A percentile compares a stretch with the other conserved stretches of the same genome.
Evolutionary conservation across 2,329 filamentous ascomycete species (phyloP).

Genomic region (Penicillium olsonii): DNA sequence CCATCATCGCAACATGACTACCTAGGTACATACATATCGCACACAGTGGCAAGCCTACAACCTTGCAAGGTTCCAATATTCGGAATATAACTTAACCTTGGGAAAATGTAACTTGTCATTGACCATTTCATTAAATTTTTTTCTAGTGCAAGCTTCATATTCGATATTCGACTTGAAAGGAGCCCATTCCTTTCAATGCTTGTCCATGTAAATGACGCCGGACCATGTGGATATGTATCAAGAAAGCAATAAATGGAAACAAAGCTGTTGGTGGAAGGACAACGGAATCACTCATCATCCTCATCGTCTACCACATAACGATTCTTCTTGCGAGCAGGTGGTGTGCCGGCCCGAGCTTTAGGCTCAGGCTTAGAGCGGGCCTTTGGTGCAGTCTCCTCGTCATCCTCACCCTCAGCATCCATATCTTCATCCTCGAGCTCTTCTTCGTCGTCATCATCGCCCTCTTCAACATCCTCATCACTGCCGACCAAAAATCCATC

Average conservation of each 20-base stretch:
- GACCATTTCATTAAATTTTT: slow-evolving; percentile 24
- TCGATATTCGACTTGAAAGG: background rate
- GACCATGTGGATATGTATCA: slow-evolving; percentile 14
- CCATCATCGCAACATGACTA: background rate
- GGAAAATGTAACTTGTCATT: slow-evolving; percentile 8
- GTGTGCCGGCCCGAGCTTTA: slow-evolving; percentile 31
- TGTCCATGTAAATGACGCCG: slow-evolving; percentile 19
- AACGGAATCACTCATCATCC: slow-evolving; percentile 44
- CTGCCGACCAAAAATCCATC: slow-evolving; percentile 70
- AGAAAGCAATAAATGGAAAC: slow-evolving; percentile 6
- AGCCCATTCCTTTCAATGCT: slow-evolving; percentile 16
- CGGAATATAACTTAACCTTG: too few species aligned
- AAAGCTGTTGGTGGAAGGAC: background rate
- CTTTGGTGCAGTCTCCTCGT: slow-evolving; percentile 34
- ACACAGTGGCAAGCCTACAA: background rate
- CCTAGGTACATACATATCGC: too few species aligned
- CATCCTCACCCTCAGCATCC: slow-evolving; percentile 48
- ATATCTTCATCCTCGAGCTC: slow-evolving; percentile 46
- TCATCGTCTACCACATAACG: slow-evolving; percentile 52
- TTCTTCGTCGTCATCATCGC: slow-evolving; percentile 48
- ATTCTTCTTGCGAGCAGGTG: slow-evolving; percentile 47
- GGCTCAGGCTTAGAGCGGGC: slow-evolving; percentile 30
- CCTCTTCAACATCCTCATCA: slow-evolving; percentile 51
- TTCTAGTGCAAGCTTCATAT: slow-evolving; percentile 13
- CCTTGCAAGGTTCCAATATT: too few species aligned